phyloP scores from a whole-genome alignment of 1,284 basidiomycete genomes.

The Rhodotorula sp. region DNA sequence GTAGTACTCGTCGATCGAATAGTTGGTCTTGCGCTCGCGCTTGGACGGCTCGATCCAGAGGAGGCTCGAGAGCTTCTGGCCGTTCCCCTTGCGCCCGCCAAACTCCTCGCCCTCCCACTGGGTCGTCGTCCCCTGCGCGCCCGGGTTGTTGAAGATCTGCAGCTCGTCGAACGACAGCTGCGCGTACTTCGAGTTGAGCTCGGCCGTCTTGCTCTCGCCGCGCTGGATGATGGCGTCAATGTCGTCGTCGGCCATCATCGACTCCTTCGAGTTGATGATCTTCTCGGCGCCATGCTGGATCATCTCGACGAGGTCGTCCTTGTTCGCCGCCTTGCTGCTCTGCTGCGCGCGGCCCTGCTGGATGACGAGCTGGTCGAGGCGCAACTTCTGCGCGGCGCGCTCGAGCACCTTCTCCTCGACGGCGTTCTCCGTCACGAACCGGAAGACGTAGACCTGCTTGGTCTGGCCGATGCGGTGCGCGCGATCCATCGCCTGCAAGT shows the following conservation, averaged over 20 bases:
- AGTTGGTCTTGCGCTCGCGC: constrained; percentile 91
- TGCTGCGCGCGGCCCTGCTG: constrained; percentile 79
- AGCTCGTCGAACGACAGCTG: constrained; percentile 90
- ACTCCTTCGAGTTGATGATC: constrained; percentile 74
- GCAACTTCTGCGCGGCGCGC: constrained; percentile 92
- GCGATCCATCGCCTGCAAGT: constrained; percentile 98
- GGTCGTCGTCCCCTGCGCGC: constrained; percentile 64
- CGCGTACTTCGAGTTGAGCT: constrained; percentile 90
- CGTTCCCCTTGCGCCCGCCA: constrained; percentile 59
- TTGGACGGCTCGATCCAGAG: constrained; percentile 90
- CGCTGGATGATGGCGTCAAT: constrained; percentile 90
- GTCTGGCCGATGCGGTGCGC: constrained; percentile 98
- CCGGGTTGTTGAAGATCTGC: constrained; percentile 84
- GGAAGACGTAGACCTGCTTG: constrained; percentile 97
- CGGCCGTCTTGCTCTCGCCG: constrained; percentile 87
- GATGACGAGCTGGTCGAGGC: constrained; percentile 95
- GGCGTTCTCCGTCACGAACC: constrained; percentile 93
- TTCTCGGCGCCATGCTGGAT: constrained; percentile 97
- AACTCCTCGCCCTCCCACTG: constrained; percentile 99
- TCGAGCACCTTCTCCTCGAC: constrained; percentile 98
- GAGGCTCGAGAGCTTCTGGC: constrained; percentile 49
- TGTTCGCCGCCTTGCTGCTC: constrained; percentile 61
- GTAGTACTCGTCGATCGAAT: constrained; percentile 67
- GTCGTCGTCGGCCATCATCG: constrained; percentile 81
- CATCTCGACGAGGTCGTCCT: constrained; percentile 97